Evolutionary conservation across 2,329 filamentous ascomycete genomes (phyloP).

Genomic region (Fusarium aywerte): DNA sequence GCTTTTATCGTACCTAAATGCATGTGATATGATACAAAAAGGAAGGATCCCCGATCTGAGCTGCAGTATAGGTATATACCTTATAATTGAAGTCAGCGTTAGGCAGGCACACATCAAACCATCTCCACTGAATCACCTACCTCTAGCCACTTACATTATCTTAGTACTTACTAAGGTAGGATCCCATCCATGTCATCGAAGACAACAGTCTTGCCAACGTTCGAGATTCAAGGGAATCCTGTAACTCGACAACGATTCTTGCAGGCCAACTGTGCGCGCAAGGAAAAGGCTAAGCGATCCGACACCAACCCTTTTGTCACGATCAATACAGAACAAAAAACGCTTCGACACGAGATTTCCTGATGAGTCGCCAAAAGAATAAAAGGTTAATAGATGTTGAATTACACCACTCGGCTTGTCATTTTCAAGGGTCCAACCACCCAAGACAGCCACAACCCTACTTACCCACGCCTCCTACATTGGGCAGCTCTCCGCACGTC

Average conservation of each 20-base stretch:
- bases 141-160: no score
- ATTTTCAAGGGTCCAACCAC: conserved; percentile 32
- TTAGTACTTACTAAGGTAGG: no score
- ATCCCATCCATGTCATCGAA: no score
- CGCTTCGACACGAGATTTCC: conserved; percentile 15
- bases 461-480: conserved; percentile 1
- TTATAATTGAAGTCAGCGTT: not conserved
- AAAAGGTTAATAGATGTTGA: not conserved
- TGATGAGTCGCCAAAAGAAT: not conserved
- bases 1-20: not conserved
- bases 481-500: conserved; percentile 27
- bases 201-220: no score
- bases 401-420: not conserved
- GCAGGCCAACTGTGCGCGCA: not conserved
- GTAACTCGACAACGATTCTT: not conserved
- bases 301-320: not conserved
- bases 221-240: no score
- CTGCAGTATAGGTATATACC: not conserved
- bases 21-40: not conserved
- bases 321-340: conserved; percentile 1
- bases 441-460: conserved; percentile 12
- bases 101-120: not conserved
- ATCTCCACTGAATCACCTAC: not conserved
- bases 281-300: not conserved
- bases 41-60: not conserved